Conservation (phyloP, 306 rosid genomes). For the Chamaecrista fasciculata region DNA sequence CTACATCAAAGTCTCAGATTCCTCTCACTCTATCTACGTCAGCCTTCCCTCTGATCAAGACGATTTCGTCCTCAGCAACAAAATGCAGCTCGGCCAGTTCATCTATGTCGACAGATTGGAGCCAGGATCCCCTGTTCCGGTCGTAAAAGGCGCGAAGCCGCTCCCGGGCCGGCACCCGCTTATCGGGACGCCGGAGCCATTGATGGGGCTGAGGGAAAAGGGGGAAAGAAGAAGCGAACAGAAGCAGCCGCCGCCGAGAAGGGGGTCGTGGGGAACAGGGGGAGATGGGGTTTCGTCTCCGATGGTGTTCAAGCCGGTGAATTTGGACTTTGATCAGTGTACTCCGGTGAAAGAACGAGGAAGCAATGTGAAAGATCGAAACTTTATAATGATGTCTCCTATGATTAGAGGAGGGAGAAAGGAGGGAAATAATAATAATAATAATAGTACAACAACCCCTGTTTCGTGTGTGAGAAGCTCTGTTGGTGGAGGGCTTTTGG, state of each 20-base stretch:
- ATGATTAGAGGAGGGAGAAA: slow-evolving; percentile 50
- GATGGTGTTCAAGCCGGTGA: slow-evolving; percentile 56
- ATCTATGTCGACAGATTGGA: slow-evolving; percentile 76
- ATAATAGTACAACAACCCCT: slow-evolving; percentile 20
- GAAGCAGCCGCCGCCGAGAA: slow-evolving; percentile 38
- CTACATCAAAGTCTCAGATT: slow-evolving; percentile 79
- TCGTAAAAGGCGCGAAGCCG: slow-evolving; percentile 70
- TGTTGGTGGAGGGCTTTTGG: slow-evolving; percentile 64
- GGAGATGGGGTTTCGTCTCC: slow-evolving; percentile 52
- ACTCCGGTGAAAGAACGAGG: slow-evolving; percentile 56
- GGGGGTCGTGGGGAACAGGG: slow-evolving; percentile 91
- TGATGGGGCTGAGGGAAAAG: slow-evolving; percentile 68
- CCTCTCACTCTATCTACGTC: slow-evolving; percentile 81
- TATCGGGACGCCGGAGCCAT: slow-evolving; percentile 79
- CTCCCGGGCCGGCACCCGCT: slow-evolving; percentile 86
- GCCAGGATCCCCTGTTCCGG: slow-evolving; percentile 83
- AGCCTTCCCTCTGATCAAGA: slow-evolving; percentile 79
- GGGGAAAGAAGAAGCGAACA: slow-evolving; percentile 39
- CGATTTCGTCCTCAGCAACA: slow-evolving; percentile 77
- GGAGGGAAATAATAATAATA: slow-evolving; percentile 32
- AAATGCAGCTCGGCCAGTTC: slow-evolving; percentile 91
- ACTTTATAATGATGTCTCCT: slow-evolving; percentile 50
- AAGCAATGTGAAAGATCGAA: slow-evolving; percentile 29
- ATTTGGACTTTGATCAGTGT: slow-evolving; percentile 79
- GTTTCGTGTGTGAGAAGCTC: slow-evolving; percentile 54